These are phyloP conservation scores for Globisporangium emineosum DNA, from an alignment of 352 stramenopile species.

Conservation along the genomic window DNA sequence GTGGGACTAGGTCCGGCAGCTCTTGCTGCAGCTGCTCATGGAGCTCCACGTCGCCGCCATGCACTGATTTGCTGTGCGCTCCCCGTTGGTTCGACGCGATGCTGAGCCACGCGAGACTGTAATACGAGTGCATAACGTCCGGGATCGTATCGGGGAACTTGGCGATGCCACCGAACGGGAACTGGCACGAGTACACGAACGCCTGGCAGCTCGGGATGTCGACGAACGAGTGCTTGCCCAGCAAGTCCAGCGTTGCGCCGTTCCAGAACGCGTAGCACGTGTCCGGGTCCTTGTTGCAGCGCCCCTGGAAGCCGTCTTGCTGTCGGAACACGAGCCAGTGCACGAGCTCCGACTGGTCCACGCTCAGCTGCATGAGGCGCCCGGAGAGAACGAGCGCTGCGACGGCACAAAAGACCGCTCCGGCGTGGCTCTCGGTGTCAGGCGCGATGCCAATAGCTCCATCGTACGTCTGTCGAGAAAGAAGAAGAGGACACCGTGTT, in stretches of 20 bases:
- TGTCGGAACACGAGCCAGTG: conserved; percentile 84
- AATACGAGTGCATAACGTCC: conserved; percentile 92
- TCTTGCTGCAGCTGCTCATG: conserved; percentile 1
- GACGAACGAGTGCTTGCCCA: conserved; percentile 77
- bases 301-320: conserved; percentile 84
- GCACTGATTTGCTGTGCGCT: conserved; percentile 9
- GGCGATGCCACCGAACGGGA: conserved; percentile 78
- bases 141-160: conserved; percentile 77
- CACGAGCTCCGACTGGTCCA: conserved; percentile 62
- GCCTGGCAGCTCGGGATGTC: conserved; percentile 57
- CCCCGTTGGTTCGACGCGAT: conserved; percentile 45
- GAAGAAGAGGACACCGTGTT: background rate
- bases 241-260: conserved; percentile 79
- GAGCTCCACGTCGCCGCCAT: background rate
- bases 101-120: conserved; percentile 88
- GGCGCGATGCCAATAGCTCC: conserved; percentile 72
- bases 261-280: conserved; percentile 93
- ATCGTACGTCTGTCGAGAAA: conserved; percentile 58
- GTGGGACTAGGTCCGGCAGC: conserved; percentile 37
- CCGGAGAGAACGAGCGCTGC: conserved; percentile 68
- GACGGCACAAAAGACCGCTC: conserved; percentile 70
- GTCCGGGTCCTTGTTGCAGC: conserved; percentile 89
- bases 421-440: conserved; percentile 70
- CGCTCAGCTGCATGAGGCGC: conserved; percentile 63
- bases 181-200: conserved; percentile 88